Base-by-base conservation (phyloP, 176 grass and related monocot species). In the Neostapfia colusana region DNA sequence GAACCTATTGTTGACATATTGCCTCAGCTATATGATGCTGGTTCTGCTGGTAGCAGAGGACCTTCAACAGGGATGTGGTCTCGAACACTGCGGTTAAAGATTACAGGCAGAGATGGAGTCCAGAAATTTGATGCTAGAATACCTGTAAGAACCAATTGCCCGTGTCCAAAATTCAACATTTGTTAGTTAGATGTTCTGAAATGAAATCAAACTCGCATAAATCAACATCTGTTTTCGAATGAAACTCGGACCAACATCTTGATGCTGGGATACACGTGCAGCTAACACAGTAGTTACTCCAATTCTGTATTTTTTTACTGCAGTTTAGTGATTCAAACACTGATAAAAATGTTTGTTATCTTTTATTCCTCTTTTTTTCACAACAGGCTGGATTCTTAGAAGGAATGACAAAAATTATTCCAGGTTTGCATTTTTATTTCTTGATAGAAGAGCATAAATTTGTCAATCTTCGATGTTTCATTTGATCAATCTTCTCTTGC, bases 321-420 rank as follows among this genome's bases (percentile, higher is more conserved):
- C 59, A 76, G 23, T 56, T 14, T 7, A 81, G 6, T 49, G 31
- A 24, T 34, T 84, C 2, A 0, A 54, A 51, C 27, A 63, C n/a
- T 71, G 35, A 60, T 48, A 44, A 48, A 61, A 61, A 73, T 44
- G 13, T 27, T 51, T 67, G 4, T 8, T 61, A 25, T 31, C 31
- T 31, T 3, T 14, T 70, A 45, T 44, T 35, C 20, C 56, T 7
- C 44, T 46, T 38, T 64, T 81, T 31, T 81, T 17, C 76, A 25
- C 70, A 58, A 88, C 89, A 99, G 95, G 95, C 91, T 63, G 95
- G 91, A 42, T 99, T 99, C 74, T 72, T 99, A 84, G 95, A 99
- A 90, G 95, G 95, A 58, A 86, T 93, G 79, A 86, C 85, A 85
- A 90, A 63, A 75, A 64, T 92, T 69, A 92, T 98, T 73, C 91